A percentile compares a stretch with the other conserved stretches of the same genome.
Conservation (phyloP, 148 eudicot genomes). For the Drosera capensis region DNA sequence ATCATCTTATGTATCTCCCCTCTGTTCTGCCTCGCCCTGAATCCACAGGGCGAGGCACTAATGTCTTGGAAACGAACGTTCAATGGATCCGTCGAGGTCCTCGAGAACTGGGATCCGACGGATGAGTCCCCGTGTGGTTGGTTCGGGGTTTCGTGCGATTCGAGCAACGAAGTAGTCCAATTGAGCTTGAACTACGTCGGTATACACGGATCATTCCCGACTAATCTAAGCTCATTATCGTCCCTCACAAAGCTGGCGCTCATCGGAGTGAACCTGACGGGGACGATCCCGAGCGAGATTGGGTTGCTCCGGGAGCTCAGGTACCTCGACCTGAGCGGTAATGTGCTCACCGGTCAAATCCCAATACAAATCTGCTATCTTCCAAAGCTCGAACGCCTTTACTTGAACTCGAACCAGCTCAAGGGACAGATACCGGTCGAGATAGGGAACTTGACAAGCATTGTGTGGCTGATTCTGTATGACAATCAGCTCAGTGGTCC, state of each 20-base stretch:
- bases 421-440: slow-evolving; percentile 43
- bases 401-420: slow-evolving; percentile 47
- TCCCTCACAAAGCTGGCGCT: slow-evolving; percentile 32
- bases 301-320: slow-evolving; percentile 23
- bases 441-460: slow-evolving; percentile 47
- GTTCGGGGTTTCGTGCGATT: slow-evolving; percentile 59
- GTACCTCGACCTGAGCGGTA: slow-evolving; percentile 60
- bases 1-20: slow-evolving; percentile 6
- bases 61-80: slow-evolving; percentile 45
- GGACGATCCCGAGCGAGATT: slow-evolving; percentile 46
- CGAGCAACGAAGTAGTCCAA: slow-evolving; percentile 35
- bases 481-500: slow-evolving; percentile 75
- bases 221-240: slow-evolving; percentile 30
- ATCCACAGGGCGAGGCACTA: slow-evolving; percentile 62
- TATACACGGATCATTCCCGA: slow-evolving; percentile 46
- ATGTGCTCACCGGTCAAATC: slow-evolving; percentile 57
- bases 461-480: slow-evolving; percentile 35
- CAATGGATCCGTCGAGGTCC: slow-evolving; percentile 27
- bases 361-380: slow-evolving; percentile 39
- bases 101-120: slow-evolving; percentile 38
- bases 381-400: slow-evolving; percentile 36
- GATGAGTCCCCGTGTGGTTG: slow-evolving; percentile 51
- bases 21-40: slow-evolving; percentile 18
- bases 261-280: slow-evolving; percentile 56
- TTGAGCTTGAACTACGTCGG: slow-evolving; percentile 48